Base-by-base conservation (phyloP, 192 early-diverging fungal genomes). In the Coemansia sp. region DNA sequence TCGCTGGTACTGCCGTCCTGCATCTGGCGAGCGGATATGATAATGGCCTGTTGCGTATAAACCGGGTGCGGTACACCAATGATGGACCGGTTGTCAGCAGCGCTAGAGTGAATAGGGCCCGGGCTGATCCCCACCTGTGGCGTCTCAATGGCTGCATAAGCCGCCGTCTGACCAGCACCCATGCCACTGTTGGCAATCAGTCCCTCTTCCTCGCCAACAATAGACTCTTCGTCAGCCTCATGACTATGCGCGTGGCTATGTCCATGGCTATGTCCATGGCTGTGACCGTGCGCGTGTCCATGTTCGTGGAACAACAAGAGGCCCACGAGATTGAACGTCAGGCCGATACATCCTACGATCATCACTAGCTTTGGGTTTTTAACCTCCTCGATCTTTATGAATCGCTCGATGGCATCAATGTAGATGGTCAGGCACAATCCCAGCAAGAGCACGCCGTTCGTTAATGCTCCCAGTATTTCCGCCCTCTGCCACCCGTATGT, bases 401-500 rank as follows among this genome's bases (percentile, higher is more conserved):
- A 95, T 9, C 96, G 87, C 75, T 98, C 86, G 29, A 96, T 88
- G 7, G 93, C 92, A 43, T 96, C 91, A 33, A 98, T 86, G 63
- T 95, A 83, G 65, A 98, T 93, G 11, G 93, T 94, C 74, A 96
- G 90, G 73, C 95, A 98, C 11, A 98, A 89, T 12, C 94, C 92
- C 11, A 98, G 79, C n/a, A 98, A 75, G 42, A 95, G 91, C 52
- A 96, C 93, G 33, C 93, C 94, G 72, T 97, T 98, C 47, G 94
- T 87, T 3, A 98, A 87, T n/a, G 95, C 96, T 18, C 95, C 96
- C 33, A 98, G 87, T 22, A 96, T 87, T 79, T 97, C 96, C 4
- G 95, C 96, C 43, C 96, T 87, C 80, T 95, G 93, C 90, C 91
- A 92, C 22, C 96, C 96, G 76, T 93, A 97, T 33, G 93, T 92